Conservation (phyloP, 73 alveolate species). For the Breviolum minutum region DNA sequence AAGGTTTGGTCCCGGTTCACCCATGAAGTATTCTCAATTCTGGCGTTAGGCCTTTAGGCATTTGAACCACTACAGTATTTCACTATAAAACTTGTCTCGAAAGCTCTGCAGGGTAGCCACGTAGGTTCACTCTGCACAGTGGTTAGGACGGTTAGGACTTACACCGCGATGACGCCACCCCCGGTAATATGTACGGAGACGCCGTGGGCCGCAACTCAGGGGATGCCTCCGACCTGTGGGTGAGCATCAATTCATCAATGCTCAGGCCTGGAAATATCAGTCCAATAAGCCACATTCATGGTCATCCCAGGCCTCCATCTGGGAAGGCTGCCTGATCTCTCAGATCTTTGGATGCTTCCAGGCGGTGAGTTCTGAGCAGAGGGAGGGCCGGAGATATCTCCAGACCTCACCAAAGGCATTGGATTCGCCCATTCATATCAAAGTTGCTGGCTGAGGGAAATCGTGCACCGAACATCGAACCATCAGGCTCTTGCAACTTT, state of each 20-base stretch:
- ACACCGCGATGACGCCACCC: constrained; percentile 68
- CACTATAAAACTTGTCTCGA: no score
- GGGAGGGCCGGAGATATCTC: constrained; percentile 34
- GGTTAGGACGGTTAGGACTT: neutral
- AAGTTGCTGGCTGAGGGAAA: no score
- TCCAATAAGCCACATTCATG: neutral
- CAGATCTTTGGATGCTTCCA: constrained; percentile 2
- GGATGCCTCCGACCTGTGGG: neutral
- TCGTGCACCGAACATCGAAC: no score
- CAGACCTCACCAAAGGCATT: constrained; percentile 6
- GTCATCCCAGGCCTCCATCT: neutral
- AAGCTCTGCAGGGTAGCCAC: neutral
- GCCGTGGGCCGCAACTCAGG: constrained; percentile 50
- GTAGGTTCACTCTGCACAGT: no score
- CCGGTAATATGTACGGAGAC: constrained; percentile 36
- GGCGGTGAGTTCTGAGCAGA: constrained; percentile 48
- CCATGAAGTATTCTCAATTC: no score
- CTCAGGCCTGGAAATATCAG: neutral
- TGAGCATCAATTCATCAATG: neutral
- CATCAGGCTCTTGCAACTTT: no score
- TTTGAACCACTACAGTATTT: no score
- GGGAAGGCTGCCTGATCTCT: constrained; percentile 52
- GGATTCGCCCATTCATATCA: neutral
- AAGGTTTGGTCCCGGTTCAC: neutral
- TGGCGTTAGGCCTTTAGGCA: no score